Evolutionary conservation across 1,284 basidiomycete species (phyloP).

Genomic region (Schizophyllum amplum): DNA sequence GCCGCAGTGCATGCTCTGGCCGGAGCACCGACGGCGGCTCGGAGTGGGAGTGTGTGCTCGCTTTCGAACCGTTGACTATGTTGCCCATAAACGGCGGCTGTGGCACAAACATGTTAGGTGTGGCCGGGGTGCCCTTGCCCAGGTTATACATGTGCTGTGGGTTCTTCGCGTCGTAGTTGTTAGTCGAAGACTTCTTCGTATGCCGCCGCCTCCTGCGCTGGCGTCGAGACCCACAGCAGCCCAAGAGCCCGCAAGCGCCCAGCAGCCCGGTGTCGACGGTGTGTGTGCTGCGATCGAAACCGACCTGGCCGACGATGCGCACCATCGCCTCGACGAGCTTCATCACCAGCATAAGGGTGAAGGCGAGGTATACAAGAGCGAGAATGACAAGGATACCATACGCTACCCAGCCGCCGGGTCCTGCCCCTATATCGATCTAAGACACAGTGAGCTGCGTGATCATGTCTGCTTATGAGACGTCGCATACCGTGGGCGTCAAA

Average conservation of each 20-base stretch:
- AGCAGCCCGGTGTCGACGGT: slow-evolving; percentile 78
- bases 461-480: slow-evolving; percentile 4
- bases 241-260: slow-evolving; percentile 71
- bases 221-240: slow-evolving; percentile 57
- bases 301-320: slow-evolving; percentile 71
- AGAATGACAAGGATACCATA: slow-evolving; percentile 88
- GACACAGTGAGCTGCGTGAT: slow-evolving; percentile 7
- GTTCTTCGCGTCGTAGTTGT: not conserved
- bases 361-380: slow-evolving; percentile 76
- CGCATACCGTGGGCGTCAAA: slow-evolving; percentile 69
- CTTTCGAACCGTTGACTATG: slow-evolving; percentile 19
- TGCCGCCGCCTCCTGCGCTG: slow-evolving; percentile 16
- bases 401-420: slow-evolving; percentile 84
- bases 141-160: not conserved
- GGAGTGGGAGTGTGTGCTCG: slow-evolving; percentile 48
- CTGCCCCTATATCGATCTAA: slow-evolving; percentile 72
- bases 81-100: slow-evolving; percentile 4
- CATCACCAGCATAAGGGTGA: slow-evolving; percentile 72
- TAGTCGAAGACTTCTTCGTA: not conserved
- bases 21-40: slow-evolving; percentile 62
- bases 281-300: slow-evolving; percentile 80
- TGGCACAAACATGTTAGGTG: slow-evolving; percentile 4
- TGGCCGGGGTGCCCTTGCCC: not conserved
- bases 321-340: slow-evolving; percentile 81
- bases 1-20: slow-evolving; percentile 68